A percentile compares a stretch with the other conserved stretches of the same genome.
phyloP scores from a whole-genome alignment of 2,329 filamentous ascomycete genomes.

The Incumbomyces delicatus region DNA sequence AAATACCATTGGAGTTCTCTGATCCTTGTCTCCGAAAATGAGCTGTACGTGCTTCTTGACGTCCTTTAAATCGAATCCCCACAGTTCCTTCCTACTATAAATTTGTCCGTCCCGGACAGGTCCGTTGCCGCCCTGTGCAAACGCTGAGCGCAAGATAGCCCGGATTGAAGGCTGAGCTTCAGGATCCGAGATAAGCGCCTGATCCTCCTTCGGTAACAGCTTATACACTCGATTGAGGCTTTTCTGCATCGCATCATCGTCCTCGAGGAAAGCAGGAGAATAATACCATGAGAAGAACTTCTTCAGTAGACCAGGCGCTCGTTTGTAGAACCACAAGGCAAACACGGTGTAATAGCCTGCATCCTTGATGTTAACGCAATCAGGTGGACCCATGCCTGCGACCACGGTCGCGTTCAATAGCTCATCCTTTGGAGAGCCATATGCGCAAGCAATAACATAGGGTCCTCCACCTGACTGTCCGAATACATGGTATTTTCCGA shows the following conservation, averaged over 20 bases:
- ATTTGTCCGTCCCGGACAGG: neutral
- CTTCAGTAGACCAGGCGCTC: neutral
- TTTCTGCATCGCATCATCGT: neutral
- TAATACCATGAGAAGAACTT: neutral
- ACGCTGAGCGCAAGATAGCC: neutral
- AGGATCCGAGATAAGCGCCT: neutral
- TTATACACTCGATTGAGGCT: neutral
- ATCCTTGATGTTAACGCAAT: neutral
- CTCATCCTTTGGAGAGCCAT: neutral
- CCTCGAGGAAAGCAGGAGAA: neutral
- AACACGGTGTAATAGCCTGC: neutral
- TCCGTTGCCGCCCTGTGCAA: neutral
- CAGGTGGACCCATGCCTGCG: neutral
- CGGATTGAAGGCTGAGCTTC: neutral
- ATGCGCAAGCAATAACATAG: conserved; percentile 6
- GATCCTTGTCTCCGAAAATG: neutral
- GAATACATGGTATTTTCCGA: conserved; percentile 35
- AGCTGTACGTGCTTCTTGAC: neutral
- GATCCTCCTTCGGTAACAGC: neutral
- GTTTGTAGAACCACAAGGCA: neutral
- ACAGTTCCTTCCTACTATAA: neutral
- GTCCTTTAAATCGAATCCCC: neutral
- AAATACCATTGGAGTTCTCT: neutral
- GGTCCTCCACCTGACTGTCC: conserved; percentile 19
- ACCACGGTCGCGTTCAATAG: neutral